A percentile compares a stretch with the other conserved stretches of the same genome.
Conservation (phyloP, 108 stramenopile species). For the Hondaea fermentalgiana region DNA sequence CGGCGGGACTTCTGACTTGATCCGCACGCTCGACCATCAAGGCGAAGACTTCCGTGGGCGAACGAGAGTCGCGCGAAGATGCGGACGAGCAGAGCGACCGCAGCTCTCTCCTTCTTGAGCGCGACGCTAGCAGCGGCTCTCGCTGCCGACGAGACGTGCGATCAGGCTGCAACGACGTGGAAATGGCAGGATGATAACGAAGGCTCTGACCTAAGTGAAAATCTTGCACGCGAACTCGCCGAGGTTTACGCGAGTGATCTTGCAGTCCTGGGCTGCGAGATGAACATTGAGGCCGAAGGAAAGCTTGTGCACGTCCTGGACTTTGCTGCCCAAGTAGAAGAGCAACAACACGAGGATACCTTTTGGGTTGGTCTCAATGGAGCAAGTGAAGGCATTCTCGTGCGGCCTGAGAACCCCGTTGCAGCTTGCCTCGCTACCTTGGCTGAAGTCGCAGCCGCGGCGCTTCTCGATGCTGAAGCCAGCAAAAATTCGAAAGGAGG, state of each 20-base stretch:
- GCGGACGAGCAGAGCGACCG: no score
- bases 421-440: not conserved
- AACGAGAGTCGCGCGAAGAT: no score
- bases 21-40: no score
- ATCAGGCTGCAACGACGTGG: not conserved
- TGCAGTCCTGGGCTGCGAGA: not conserved
- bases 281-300: not conserved
- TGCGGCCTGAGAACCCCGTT: not conserved
- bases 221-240: not conserved
- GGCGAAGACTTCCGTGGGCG: no score
- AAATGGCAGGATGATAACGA: not conserved
- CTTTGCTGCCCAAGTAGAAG: not conserved
- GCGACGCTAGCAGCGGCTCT: no score
- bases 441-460: not conserved
- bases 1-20: no score
- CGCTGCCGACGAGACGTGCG: no score
- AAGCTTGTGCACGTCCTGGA: not conserved
- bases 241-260: not conserved
- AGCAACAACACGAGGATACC: not conserved
- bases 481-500: not conserved
- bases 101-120: no score
- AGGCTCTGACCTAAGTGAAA: not conserved
- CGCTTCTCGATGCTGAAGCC: not conserved
- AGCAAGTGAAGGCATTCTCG: not conserved
- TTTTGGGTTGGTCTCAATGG: not conserved